These are phyloP conservation scores for Rhododendron ferrugineum DNA, from an alignment of 148 eudicot genomes.

Conservation along the genomic window DNA sequence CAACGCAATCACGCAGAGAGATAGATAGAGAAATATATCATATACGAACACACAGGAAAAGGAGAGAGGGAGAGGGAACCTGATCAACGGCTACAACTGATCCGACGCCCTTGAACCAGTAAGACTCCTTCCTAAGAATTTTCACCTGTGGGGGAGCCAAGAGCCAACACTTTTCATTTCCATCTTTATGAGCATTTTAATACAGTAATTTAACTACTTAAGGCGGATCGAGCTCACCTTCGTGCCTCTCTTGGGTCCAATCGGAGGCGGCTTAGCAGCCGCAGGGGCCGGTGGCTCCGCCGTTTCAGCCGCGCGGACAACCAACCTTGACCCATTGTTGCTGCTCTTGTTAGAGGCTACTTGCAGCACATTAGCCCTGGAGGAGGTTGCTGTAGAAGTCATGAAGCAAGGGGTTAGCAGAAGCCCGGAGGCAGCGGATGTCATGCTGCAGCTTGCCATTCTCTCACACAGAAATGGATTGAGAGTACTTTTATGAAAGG, in stretches of 20 bases:
- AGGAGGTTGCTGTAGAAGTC: constrained; percentile 16
- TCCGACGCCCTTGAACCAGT: constrained; percentile 92
- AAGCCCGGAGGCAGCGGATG: constrained; percentile 57
- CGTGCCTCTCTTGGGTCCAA: constrained; percentile 91
- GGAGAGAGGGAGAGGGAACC: constrained; percentile 29
- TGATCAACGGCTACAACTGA: constrained; percentile 96
- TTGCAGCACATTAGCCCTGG: constrained; percentile 17
- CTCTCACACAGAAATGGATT: not conserved
- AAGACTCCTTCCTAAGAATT: constrained; percentile 88
- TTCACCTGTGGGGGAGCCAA: constrained; percentile 46
- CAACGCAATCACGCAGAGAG: not conserved
- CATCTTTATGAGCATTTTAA: no score
- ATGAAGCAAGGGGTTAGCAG: constrained; percentile 40
- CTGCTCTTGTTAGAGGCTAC: constrained; percentile 20
- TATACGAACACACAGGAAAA: not conserved
- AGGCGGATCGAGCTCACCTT: constrained; percentile 35
- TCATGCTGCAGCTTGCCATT: constrained; percentile 68
- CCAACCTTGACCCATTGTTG: constrained; percentile 27
- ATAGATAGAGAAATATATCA: not conserved
- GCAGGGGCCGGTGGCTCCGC: constrained; percentile 40
- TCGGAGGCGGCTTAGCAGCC: constrained; percentile 73
- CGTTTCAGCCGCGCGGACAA: constrained; percentile 63
- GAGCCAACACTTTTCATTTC: no score
- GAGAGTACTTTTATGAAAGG: not conserved
- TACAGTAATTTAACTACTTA: no score